phyloP scores from a whole-genome alignment of 169 alveolate species.

The Eimeria tenella region DNA sequence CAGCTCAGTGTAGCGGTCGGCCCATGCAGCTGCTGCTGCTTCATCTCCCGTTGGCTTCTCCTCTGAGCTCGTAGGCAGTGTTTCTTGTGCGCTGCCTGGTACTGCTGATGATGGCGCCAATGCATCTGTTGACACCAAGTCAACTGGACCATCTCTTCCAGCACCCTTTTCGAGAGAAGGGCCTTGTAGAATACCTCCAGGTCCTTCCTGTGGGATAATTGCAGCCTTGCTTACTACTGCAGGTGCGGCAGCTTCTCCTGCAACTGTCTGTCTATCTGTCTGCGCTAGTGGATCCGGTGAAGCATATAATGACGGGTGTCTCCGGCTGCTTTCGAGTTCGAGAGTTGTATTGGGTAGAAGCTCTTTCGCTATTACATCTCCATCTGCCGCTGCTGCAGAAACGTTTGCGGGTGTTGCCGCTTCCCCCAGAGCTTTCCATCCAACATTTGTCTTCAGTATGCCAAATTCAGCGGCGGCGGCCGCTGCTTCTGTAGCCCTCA shows the following conservation, averaged over 20 bases:
- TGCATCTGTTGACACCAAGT: neutral
- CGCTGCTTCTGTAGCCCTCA: conserved; percentile 47
- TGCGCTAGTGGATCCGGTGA: too few species aligned
- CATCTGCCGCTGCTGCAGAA: conserved; percentile 15
- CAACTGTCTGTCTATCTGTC: neutral
- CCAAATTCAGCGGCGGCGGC: conserved; percentile 44
- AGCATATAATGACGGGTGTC: too few species aligned
- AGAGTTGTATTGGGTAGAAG: too few species aligned
- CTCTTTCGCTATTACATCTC: neutral
- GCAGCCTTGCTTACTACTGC: neutral
- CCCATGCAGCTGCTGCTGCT: conserved; percentile 20
- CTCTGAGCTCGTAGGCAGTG: neutral
- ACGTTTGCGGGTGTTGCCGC: conserved; percentile 3
- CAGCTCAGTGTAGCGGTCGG: conserved; percentile 4
- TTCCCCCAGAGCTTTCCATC: conserved; percentile 35
- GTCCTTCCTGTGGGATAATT: too few species aligned
- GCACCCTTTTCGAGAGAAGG: too few species aligned
- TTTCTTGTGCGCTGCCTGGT: conserved; percentile 24
- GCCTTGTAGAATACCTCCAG: too few species aligned
- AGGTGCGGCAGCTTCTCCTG: neutral
- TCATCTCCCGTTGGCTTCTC: neutral
- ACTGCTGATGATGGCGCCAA: conserved; percentile 48
- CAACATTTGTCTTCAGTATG: conserved; percentile 12
- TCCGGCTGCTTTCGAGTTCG: too few species aligned
- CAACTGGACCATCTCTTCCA: neutral